These are phyloP conservation scores for Olyra latifolia DNA, from an alignment of 176 grass and related monocot genomes.

Conservation along the genomic window DNA sequence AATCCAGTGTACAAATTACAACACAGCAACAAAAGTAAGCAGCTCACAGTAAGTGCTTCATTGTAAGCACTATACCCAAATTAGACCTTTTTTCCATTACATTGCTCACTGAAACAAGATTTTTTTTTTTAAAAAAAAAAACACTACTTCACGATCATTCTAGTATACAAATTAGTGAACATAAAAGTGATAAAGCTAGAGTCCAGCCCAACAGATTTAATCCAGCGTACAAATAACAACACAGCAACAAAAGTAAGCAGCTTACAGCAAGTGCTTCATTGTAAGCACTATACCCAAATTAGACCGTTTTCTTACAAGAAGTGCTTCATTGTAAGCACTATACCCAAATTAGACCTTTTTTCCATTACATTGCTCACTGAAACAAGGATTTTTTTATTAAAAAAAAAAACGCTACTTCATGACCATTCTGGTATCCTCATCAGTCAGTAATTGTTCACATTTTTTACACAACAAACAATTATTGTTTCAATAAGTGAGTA, in stretches of 20 bases:
- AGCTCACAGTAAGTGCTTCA: not conserved
- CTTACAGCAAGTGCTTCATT: not conserved
- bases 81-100: not conserved
- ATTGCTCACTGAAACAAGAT: not conserved
- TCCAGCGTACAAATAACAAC: not conserved
- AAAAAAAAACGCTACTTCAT: not conserved
- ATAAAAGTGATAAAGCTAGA: not conserved
- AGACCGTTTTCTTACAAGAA: not conserved
- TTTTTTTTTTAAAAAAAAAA: no score
- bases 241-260: not conserved
- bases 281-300: not conserved
- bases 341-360: not conserved
- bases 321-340: not conserved
- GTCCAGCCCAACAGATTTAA: conserved; percentile 4
- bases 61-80: not conserved
- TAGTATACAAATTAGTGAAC: not conserved
- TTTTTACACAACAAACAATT: not conserved
- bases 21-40: not conserved
- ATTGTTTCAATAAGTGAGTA: not conserved
- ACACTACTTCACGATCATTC: no score
- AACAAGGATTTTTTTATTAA: no score
- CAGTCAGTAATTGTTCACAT: not conserved
- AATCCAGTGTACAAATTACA: not conserved
- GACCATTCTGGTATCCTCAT: conserved; percentile 3
- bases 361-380: not conserved